These are phyloP conservation scores for Cadophora sp. DNA, from an alignment of 2,329 filamentous ascomycete species.

Conservation along the genomic window DNA sequence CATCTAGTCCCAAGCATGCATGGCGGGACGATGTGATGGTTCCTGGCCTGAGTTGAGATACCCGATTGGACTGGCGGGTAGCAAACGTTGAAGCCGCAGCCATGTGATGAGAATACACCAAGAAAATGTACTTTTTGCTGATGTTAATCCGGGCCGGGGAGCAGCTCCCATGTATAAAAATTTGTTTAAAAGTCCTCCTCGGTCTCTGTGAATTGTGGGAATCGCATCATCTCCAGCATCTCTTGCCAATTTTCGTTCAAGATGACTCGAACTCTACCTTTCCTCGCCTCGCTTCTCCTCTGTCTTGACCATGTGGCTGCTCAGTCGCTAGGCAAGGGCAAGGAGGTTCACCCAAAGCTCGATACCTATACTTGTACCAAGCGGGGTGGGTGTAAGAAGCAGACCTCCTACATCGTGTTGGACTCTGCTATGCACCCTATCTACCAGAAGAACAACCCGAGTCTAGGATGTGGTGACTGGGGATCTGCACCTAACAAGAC, in stretches of 20 bases:
- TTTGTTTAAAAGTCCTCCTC: constrained; percentile 7
- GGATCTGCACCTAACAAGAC: constrained; percentile 47
- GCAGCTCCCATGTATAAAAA: neutral
- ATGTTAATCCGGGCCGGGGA: constrained; percentile 5
- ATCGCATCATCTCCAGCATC: constrained; percentile 7
- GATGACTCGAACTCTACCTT: constrained; percentile 9
- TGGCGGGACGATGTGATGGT: constrained; percentile 12
- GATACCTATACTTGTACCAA: constrained; percentile 60
- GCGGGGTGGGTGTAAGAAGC: constrained; percentile 53
- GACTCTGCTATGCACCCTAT: constrained; percentile 56
- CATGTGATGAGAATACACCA: neutral
- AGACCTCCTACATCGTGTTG: constrained; percentile 56
- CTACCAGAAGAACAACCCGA: constrained; percentile 49
- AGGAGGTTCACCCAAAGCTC: constrained; percentile 58
- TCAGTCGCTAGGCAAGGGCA: constrained; percentile 48
- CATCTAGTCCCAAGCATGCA: constrained; percentile 5
- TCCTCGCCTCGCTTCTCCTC: constrained; percentile 1
- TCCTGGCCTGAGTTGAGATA: constrained; percentile 1
- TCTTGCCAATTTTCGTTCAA: neutral
- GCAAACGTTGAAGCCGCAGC: neutral
- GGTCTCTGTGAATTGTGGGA: neutral
- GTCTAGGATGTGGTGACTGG: constrained; percentile 27
- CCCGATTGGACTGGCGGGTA: constrained; percentile 2
- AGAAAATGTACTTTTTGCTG: neutral
- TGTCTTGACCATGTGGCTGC: constrained; percentile 39